Conservation (phyloP, 257 asterid genomes). For the Solanum medicagineum region DNA sequence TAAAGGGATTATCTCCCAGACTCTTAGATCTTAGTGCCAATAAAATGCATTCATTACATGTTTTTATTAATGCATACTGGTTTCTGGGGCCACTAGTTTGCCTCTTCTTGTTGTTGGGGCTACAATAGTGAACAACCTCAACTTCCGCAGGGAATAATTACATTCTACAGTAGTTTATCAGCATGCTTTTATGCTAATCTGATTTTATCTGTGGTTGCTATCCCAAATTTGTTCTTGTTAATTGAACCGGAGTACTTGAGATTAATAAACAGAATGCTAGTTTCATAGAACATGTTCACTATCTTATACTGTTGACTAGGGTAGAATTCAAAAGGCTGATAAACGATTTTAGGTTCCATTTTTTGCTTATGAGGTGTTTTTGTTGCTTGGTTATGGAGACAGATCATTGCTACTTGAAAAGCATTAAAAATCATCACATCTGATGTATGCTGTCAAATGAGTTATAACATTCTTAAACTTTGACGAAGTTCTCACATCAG, state of each 20-base stretch:
- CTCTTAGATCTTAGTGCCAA: neutral
- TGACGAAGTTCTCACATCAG: neutral
- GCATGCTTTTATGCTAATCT: neutral
- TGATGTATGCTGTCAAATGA: neutral
- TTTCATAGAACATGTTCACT: neutral
- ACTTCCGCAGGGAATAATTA: neutral
- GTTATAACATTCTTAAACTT: neutral
- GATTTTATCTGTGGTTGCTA: neutral
- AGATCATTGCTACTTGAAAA: neutral
- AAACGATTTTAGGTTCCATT: neutral
- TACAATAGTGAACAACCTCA: neutral
- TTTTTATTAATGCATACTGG: neutral
- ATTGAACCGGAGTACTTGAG: neutral
- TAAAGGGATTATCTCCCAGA: neutral
- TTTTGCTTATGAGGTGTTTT: neutral
- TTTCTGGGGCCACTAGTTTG: neutral
- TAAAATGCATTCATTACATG: neutral
- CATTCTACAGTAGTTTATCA: neutral
- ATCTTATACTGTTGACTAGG: neutral
- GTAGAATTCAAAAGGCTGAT: neutral
- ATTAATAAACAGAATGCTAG: neutral
- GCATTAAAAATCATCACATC: neutral
- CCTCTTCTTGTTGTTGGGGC: neutral
- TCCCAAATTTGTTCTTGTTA: neutral
- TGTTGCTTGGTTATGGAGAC: neutral